Evolutionary conservation across 805 yeast species (phyloP), one percentile per base, ranked within the genome.

Genomic region (Candida sphagnicola): DNA sequence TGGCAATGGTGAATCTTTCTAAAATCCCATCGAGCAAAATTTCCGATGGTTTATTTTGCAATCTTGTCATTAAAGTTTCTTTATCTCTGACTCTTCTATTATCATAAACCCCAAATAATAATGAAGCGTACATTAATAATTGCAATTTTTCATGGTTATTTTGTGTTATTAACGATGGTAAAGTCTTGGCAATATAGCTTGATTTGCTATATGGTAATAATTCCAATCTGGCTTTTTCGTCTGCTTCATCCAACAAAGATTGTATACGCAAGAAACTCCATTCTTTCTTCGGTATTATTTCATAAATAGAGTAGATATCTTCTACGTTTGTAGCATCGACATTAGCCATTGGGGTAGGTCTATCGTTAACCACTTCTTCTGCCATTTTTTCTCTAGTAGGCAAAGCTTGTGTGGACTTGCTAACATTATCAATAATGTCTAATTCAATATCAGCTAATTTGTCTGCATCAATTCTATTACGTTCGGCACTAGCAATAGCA

Each of bases 391-490:
- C 74, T 53, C 77, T 75, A 2, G 89, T 66, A 34, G 98, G 98
- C 49, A 91, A 72, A 42, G 73, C 77, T 25, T 70, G 72, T 2
- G 96, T 88, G 32, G 81, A 73, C 24, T 74, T 70, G 56, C 77
- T 77, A 45, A 93, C 89, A 26, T 81, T 74, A 50, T 86, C 96
- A 39, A 89, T 79, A 51, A 91, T 90, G 50, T 86, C 93, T 43
- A 78, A 60, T 57, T 91, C 93, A 37, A 80, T 69, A 43, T 75
- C 83, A 40, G 76, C 84, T 48, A 93, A 74, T 60, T 80, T 77
- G 37, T 79, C 95, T 2, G 96, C 75, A 57, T 93, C 97, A 54
- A 93, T 81, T 51, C 85, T 75, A 65, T 93, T 93, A 60, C 84
- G 79, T 53, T 82, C 93, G 52, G 80, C 63, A 57, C 83, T 91